Conservation (phyloP, 176 grass and related monocot genomes). For the Paspalum vaginatum region DNA sequence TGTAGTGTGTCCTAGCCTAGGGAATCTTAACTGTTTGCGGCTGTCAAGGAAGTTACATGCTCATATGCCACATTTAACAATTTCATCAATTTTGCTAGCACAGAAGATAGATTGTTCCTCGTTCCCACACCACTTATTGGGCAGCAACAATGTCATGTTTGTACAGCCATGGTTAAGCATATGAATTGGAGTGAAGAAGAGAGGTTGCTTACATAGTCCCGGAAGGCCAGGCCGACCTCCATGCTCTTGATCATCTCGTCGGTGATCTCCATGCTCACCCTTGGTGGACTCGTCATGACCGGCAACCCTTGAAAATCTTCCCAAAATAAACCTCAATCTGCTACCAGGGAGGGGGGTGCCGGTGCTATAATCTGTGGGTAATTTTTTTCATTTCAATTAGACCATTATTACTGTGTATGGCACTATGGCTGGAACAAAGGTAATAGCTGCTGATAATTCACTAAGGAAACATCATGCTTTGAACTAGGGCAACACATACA, state of each 20-base stretch:
- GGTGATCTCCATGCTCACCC: constrained; percentile 77
- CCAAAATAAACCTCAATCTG: background rate
- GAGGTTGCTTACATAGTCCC: constrained; percentile 72
- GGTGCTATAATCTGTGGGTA: too few species aligned
- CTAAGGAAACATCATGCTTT: too few species aligned
- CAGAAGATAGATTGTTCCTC: background rate
- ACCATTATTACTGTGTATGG: too few species aligned
- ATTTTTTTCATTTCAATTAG: too few species aligned
- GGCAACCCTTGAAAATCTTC: too few species aligned
- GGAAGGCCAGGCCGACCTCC: constrained; percentile 95
- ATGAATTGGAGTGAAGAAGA: background rate
- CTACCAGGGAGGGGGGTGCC: background rate
- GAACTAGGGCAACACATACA: too few species aligned
- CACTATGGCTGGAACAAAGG: too few species aligned
- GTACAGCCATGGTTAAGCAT: too few species aligned
- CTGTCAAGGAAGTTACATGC: background rate
- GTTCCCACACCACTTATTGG: background rate
- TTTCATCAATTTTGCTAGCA: background rate
- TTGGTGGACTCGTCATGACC: constrained; percentile 28
- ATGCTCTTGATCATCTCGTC: constrained; percentile 98
- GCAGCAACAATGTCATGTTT: background rate
- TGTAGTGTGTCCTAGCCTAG: background rate
- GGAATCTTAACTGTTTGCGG: background rate
- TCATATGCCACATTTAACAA: background rate
- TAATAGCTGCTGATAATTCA: too few species aligned